Percentiles rank a stretch among this genome's conserved stretches.
Evolutionary conservation across 2,329 filamentous ascomycete genomes (phyloP).

Genomic region (Colletotrichum sp.): DNA sequence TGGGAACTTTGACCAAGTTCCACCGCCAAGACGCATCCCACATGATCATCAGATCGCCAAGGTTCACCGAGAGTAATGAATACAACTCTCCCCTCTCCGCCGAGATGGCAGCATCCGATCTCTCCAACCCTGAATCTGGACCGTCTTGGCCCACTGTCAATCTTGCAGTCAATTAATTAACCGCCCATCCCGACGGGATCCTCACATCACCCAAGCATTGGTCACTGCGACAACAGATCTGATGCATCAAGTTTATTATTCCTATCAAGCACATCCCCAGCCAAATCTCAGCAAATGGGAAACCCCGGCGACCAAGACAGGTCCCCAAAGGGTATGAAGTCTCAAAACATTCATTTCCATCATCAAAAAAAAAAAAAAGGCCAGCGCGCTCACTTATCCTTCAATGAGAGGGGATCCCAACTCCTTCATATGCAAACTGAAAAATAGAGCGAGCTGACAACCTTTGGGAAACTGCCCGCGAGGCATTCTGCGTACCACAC

Average conservation of each 20-base stretch:
- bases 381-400: background rate
- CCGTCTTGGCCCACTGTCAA: background rate
- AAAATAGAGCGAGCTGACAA: background rate
- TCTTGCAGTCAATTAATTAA: background rate
- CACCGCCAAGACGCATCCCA: background rate
- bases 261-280: background rate
- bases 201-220: background rate
- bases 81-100: background rate
- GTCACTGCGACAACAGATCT: background rate
- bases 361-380: background rate
- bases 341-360: background rate
- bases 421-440: background rate
- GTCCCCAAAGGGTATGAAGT: background rate
- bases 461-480: background rate
- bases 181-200: background rate
- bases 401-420: background rate
- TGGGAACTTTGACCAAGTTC: too few species aligned
- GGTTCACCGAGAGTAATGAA: rapidly evolving
- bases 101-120: background rate
- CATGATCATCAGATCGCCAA: background rate
- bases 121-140: background rate
- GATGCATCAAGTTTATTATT: background rate
- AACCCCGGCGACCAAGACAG: background rate
- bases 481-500: background rate
- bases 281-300: background rate